A percentile compares a stretch with the other conserved stretches of the same genome.
These are phyloP conservation scores for Collybiopsis confluens DNA, from an alignment of 768 basidiomycete species.

Conservation along the genomic window DNA sequence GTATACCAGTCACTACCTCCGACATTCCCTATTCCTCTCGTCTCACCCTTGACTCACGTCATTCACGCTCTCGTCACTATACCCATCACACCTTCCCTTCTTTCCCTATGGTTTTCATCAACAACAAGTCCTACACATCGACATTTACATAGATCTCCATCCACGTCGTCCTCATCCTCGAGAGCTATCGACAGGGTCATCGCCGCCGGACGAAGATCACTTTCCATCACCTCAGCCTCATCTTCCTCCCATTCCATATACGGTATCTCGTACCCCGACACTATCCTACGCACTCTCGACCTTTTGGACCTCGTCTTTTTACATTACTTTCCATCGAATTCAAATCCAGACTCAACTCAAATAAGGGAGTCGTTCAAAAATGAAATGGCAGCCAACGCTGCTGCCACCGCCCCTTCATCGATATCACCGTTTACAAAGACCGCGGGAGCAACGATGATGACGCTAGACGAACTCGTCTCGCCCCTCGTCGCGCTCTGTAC, in stretches of 20 bases:
- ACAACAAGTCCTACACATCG: conserved; percentile 35
- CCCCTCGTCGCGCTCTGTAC: conserved; percentile 76
- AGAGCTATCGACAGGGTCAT: conserved; percentile 53
- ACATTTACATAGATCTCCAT: conserved; percentile 15
- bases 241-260: conserved; percentile 21
- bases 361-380: conserved; percentile 49
- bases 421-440: too few species aligned
- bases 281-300: conserved; percentile 61
- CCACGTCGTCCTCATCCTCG: conserved; percentile 32
- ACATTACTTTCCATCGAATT: conserved; percentile 65
- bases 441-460: conserved; percentile 35
- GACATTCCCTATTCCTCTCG: conserved; percentile 58
- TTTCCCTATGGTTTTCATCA: conserved; percentile 56
- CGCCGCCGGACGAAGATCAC: conserved; percentile 45
- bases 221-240: conserved; percentile 50
- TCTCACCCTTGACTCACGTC: conserved; percentile 72
- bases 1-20: conserved; percentile 63
- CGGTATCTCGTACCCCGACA: conserved; percentile 31
- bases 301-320: conserved; percentile 56
- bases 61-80: conserved; percentile 81
- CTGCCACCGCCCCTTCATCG: too few species aligned
- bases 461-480: conserved; percentile 73
- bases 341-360: conserved; percentile 59
- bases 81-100: conserved; percentile 58
- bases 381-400: conserved; percentile 36